Conservation (phyloP, 352 stramenopile species). For the Pythium chondricola region DNA sequence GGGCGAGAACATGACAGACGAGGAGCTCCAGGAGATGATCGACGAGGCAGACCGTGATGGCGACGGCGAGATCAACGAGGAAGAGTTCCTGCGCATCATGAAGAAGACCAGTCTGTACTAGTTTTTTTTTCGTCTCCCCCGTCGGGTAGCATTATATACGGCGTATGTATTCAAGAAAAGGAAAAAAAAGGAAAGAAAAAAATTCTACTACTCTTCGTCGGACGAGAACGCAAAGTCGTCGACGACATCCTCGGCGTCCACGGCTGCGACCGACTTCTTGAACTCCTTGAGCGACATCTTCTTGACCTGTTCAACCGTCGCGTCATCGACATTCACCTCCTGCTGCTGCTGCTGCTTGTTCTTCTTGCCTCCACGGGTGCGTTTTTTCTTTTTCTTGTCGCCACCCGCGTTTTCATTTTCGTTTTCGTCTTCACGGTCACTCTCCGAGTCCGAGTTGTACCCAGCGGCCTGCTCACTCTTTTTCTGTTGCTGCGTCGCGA, state of each 20-base stretch:
- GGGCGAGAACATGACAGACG: constrained; percentile 96
- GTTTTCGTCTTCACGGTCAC: constrained; percentile 36
- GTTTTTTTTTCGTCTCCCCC: constrained; percentile 7
- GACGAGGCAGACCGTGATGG: constrained; percentile 93
- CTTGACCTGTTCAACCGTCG: constrained; percentile 69
- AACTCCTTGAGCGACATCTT: constrained; percentile 81
- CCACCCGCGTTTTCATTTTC: constrained; percentile 29
- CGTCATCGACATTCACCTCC: constrained; percentile 48
- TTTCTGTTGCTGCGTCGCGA: constrained; percentile 36
- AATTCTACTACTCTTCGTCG: constrained; percentile 44
- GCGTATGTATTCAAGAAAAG: constrained; percentile 1
- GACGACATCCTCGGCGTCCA: constrained; percentile 69
- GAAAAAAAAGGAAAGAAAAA: constrained; percentile 1
- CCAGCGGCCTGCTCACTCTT: constrained; percentile 6
- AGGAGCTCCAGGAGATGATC: constrained; percentile 98
- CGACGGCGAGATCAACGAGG: constrained; percentile 95
- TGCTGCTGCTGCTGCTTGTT: constrained; percentile 23
- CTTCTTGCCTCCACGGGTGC: no score
- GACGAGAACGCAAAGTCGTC: constrained; percentile 75
- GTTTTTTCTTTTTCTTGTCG: constrained; percentile 31
- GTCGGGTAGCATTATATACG: background rate
- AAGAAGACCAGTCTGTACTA: constrained; percentile 92
- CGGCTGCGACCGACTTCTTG: constrained; percentile 60
- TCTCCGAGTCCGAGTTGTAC: constrained; percentile 30
- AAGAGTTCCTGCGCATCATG: constrained; percentile 97